Conservation (phyloP, 768 basidiomycete genomes). For the Cystobasidium tubakii region DNA sequence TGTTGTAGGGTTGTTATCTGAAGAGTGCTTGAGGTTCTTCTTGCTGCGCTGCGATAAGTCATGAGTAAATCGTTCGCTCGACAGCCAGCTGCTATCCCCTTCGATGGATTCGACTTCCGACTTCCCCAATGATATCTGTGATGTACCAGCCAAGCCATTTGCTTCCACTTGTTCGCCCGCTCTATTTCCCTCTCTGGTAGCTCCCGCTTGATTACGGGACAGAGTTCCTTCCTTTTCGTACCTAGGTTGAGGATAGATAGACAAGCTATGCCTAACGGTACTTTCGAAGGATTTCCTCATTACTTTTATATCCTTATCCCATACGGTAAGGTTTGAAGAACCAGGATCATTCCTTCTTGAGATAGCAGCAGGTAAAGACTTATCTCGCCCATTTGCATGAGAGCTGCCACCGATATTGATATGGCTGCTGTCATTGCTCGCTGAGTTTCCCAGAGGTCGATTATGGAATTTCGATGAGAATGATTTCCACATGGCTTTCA, state of each 20-base stretch:
- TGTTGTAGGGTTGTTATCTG: background rate
- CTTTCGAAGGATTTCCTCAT: background rate
- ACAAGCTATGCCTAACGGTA: constrained; percentile 24
- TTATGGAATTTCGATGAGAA: background rate
- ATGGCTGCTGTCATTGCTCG: background rate
- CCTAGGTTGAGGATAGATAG: constrained; percentile 2
- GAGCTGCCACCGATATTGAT: constrained; percentile 1
- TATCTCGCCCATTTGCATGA: background rate
- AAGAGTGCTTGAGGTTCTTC: background rate
- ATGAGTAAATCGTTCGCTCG: constrained; percentile 5
- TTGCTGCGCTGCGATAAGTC: constrained; percentile 10
- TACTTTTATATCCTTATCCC: too few species aligned
- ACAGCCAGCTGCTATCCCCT: background rate
- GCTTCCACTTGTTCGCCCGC: too few species aligned
- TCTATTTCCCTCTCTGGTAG: too few species aligned
- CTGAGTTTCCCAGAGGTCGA: background rate
- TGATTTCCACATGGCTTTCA: constrained; percentile 21
- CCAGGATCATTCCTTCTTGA: background rate
- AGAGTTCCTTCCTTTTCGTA: background rate
- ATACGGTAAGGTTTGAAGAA: too few species aligned
- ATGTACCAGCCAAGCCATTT: too few species aligned
- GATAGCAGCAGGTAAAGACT: too few species aligned
- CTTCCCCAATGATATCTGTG: background rate
- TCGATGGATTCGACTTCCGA: background rate
- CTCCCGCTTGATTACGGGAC: too few species aligned